phyloP scores from a whole-genome alignment of 192 early-diverging fungal genomes.

The Anaeromyces robustus region DNA sequence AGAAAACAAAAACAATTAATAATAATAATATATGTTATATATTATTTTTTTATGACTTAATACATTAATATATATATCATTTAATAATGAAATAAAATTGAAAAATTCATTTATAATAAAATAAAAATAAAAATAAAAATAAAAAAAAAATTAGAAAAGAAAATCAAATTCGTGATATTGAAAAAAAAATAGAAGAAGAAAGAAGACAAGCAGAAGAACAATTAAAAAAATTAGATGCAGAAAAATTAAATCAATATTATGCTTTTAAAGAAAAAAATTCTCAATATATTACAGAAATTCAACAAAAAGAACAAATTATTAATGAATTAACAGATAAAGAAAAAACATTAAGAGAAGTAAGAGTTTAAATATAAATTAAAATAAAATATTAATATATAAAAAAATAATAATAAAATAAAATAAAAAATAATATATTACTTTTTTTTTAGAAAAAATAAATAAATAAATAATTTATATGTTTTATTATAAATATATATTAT shows the following conservation, averaged over 20 bases:
- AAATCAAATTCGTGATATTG: conserved; percentile 20
- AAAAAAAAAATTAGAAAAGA: conserved; percentile 15
- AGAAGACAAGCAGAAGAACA: conserved; percentile 19
- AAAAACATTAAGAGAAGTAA: not conserved
- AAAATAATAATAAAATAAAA: no score
- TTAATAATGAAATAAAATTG: no score
- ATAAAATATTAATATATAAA: no score
- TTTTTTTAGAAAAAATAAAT: no score
- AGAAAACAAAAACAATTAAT: conserved; percentile 22
- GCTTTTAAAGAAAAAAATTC: conserved; percentile 21
- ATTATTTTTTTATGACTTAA: no score
- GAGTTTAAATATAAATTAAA: no score
- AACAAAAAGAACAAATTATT: conserved; percentile 11
- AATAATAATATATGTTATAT: no score
- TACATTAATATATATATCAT: no score
- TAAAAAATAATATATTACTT: no score
- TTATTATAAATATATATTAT: no score
- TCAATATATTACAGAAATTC: conserved; percentile 16
- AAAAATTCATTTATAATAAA: not conserved
- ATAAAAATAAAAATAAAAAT: not conserved
- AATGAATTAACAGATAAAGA: not conserved
- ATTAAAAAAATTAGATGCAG: conserved; percentile 23
- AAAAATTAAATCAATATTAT: conserved; percentile 12
- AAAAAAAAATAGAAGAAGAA: conserved; percentile 29
- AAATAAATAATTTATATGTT: no score